These are phyloP conservation scores for Fraxinus americana DNA, from an alignment of 257 asterid species.

Conservation along the genomic window DNA sequence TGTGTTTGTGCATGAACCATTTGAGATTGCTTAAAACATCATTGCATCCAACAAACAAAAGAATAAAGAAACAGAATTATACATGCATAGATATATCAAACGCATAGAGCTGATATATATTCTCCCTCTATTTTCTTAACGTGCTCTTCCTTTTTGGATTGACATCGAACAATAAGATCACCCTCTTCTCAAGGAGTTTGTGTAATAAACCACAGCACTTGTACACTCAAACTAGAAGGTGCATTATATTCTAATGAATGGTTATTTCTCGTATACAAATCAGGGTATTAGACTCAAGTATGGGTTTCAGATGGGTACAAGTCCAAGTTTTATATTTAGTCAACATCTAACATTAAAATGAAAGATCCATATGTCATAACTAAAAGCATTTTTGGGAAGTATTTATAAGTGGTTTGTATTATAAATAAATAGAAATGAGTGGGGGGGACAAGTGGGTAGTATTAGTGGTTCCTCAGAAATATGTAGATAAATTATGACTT, in stretches of 20 bases:
- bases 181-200: not conserved
- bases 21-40: not conserved
- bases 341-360: not conserved
- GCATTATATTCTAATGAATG: not conserved
- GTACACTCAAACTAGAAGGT: not conserved
- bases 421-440: too few species aligned
- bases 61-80: not conserved
- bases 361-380: not conserved
- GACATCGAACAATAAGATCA: not conserved
- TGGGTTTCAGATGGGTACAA: not conserved
- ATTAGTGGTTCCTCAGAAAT: too few species aligned
- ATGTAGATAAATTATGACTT: too few species aligned
- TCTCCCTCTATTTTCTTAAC: not conserved
- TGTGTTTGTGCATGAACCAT: not conserved
- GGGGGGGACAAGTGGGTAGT: too few species aligned
- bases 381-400: too few species aligned
- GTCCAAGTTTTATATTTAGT: not conserved
- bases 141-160: not conserved
- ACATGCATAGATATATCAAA: not conserved
- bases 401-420: too few species aligned
- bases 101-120: not conserved
- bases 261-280: not conserved
- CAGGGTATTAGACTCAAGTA: not conserved
- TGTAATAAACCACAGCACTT: not conserved
- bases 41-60: not conserved